These are phyloP conservation scores for Metrosideros polymorpha DNA, from an alignment of 441 rosid genomes.

Conservation along the genomic window DNA sequence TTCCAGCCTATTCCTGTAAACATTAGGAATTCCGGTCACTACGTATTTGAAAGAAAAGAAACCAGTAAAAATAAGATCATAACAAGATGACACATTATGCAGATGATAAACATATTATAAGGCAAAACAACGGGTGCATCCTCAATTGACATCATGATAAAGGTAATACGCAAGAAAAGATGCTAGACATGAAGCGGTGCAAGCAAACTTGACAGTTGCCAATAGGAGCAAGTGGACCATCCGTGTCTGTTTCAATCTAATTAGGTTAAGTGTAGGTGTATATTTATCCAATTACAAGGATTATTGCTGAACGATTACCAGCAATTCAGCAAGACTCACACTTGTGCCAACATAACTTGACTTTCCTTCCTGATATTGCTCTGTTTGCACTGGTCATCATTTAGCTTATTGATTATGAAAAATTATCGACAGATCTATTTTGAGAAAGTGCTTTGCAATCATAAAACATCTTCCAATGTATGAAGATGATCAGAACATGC, in stretches of 20 bases:
- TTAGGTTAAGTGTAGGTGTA: neutral
- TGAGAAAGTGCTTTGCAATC: neutral
- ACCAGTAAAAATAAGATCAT: neutral
- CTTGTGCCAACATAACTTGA: neutral
- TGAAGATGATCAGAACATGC: neutral
- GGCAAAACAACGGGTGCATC: neutral
- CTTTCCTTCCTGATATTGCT: neutral
- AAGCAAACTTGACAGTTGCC: neutral
- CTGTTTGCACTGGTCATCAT: neutral
- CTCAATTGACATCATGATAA: neutral
- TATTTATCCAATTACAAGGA: neutral
- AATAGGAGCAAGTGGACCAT: neutral
- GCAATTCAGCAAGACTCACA: neutral
- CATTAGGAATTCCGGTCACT: neutral
- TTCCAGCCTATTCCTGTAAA: slow-evolving; percentile 95
- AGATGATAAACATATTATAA: neutral
- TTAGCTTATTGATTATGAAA: neutral
- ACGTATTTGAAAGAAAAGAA: neutral
- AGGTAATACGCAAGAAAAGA: neutral
- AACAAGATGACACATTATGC: neutral
- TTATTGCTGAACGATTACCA: neutral
- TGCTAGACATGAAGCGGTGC: neutral
- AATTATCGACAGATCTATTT: neutral
- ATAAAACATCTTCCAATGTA: neutral
- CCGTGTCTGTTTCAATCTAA: neutral